Percentiles rank a stretch among this genome's conserved stretches.
These are phyloP conservation scores for Sphenostylis stenocarpa DNA, from an alignment of 306 rosid genomes.

Conservation along the genomic window DNA sequence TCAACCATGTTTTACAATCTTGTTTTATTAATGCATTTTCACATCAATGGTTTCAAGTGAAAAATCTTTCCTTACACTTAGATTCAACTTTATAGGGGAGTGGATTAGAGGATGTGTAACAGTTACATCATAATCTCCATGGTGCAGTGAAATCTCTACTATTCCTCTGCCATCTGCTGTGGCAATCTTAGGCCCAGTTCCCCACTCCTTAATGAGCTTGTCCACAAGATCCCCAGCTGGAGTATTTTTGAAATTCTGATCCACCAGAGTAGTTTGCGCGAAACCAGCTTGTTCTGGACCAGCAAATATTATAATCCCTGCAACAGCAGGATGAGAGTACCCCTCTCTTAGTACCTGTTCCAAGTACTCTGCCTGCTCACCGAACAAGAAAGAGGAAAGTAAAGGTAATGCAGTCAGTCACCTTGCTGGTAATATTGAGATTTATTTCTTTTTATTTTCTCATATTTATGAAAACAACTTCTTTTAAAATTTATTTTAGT, in stretches of 20 bases:
- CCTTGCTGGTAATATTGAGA: background rate
- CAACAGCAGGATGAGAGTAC: slow-evolving; percentile 64
- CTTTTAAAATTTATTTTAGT: too few relatives aligned
- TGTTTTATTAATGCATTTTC: slow-evolving; percentile 32
- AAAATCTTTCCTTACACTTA: slow-evolving; percentile 48
- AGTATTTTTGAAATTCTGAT: slow-evolving; percentile 58
- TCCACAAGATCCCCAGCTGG: slow-evolving; percentile 75
- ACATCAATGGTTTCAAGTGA: slow-evolving; percentile 40
- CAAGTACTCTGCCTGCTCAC: slow-evolving; percentile 59
- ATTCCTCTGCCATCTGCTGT: slow-evolving; percentile 53
- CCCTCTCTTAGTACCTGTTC: slow-evolving; percentile 70
- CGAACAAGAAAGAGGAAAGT: background rate
- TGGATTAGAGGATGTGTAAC: slow-evolving; percentile 47
- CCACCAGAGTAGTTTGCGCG: slow-evolving; percentile 42
- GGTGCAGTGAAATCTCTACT: slow-evolving; percentile 54
- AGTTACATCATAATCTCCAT: slow-evolving; percentile 71
- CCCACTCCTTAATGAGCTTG: slow-evolving; percentile 69
- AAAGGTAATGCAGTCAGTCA: background rate
- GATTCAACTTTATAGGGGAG: slow-evolving; percentile 39
- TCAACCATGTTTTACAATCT: background rate
- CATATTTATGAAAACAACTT: background rate
- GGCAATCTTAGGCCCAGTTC: slow-evolving; percentile 31
- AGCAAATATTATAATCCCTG: slow-evolving; percentile 76
- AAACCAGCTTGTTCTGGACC: slow-evolving; percentile 71
- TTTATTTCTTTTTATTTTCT: background rate